Base-by-base conservation (phyloP, 2,329 filamentous ascomycete species). In the Cladosporium colombiae region DNA sequence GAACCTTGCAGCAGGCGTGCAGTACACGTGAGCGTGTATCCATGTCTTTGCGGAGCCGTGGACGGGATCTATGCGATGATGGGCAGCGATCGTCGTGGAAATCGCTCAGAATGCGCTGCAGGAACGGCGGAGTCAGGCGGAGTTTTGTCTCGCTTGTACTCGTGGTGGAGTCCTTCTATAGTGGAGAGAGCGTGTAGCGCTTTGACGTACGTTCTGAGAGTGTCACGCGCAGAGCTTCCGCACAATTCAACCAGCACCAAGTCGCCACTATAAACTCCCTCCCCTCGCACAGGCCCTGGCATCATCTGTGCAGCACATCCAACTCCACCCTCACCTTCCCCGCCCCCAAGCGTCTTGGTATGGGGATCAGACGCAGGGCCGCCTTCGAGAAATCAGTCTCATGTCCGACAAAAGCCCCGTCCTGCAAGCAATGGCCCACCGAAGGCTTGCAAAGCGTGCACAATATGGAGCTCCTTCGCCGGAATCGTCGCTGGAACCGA, bases 291-390 rank as follows among this genome's bases (percentile, higher is more conserved):
- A 46, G 40, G 40, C 40, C 40, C 40, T 46, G 40, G 40, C 40
- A 46, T 46, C 40, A 46, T 23, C 40, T 23, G 40, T 46, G 40
- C 40, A 56, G 52, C 29, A 56, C 29, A 56, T 16, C 18, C 37
- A 31, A 37, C 35, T 59, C 31, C 18, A 25, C 31, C 33, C 61
- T 46, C 33, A 52, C 18, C 18, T 56, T 55, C 50, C 50, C 50
- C 31, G 31, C 61, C 35, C 35, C 61, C 49, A 53, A 62, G 60
- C 53, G 23, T 63, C 61, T 63, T 63, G 61, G 61, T 63, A 63
- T 63, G 50, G 50, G 25, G 33, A 44, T 63, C 61, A 56, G 46
- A 21, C 25, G 31, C 61, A 62, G 44, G 59, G 59, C 46, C 44
- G 44, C 23, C 27, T 52, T 62, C 44, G 18, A 16, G 27, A 33